Evolutionary conservation across 441 rosid genomes (phyloP).

Genomic region (Kokia cookei): DNA sequence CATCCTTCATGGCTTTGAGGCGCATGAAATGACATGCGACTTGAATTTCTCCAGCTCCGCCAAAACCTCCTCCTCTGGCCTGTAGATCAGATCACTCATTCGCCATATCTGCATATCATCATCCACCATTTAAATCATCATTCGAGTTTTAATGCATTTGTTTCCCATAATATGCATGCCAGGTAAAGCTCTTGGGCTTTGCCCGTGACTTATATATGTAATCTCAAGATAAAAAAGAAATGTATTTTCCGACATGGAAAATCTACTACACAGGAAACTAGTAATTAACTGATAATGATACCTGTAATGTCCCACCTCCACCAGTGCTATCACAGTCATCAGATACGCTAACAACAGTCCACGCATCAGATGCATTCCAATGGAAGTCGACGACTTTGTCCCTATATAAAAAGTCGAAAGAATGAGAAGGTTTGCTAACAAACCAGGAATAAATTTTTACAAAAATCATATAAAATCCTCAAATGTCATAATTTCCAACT

Average conservation of each 20-base stretch:
- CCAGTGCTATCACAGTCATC: constrained; percentile 95
- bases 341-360: constrained; percentile 97
- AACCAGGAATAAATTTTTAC: neutral
- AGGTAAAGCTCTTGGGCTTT: neutral
- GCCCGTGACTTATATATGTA: neutral
- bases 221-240: neutral
- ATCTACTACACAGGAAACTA: neutral
- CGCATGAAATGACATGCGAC: constrained; percentile 69
- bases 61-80: constrained; percentile 93
- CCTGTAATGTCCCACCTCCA: constrained; percentile 99
- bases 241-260: neutral
- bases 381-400: constrained; percentile 98
- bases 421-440: neutral
- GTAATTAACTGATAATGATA: constrained; percentile 2
- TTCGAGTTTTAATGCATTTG: neutral
- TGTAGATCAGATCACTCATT: constrained; percentile 90
- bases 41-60: constrained; percentile 94
- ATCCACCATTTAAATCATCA: neutral
- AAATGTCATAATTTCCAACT: neutral
- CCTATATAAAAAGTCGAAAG: constrained; percentile 31
- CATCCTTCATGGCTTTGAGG: constrained; percentile 41
- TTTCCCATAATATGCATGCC: neutral
- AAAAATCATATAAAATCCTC: neutral
- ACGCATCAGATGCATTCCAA: constrained; percentile 88
- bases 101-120: constrained; percentile 77